A percentile compares a stretch with the other conserved stretches of the same genome.
Conservation (phyloP, 176 grass and related monocot species). For the Echinochloa phyllopogon region DNA sequence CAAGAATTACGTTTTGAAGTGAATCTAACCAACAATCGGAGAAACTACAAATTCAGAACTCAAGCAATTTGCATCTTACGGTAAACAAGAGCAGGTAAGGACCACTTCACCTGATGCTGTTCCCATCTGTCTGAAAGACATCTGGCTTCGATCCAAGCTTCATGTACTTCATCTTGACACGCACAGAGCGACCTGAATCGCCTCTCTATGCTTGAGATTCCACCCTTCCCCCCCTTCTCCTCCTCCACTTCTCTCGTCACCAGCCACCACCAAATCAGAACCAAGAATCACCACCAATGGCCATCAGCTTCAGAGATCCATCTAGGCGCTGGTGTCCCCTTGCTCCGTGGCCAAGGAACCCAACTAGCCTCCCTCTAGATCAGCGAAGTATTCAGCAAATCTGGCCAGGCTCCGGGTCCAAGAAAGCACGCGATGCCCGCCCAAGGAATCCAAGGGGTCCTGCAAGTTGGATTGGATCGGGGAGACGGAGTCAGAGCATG, state of each 20-base stretch:
- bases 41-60: conserved; percentile 13
- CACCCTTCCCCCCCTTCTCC: neutral
- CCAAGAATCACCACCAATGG: conserved; percentile 1
- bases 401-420: conserved; percentile 49
- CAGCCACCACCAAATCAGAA: conserved; percentile 22
- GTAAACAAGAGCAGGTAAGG: conserved; percentile 10
- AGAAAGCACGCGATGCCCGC: conserved; percentile 42
- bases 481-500: conserved; percentile 17
- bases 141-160: conserved; percentile 99
- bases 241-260: neutral
- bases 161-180: conserved; percentile 95
- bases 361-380: conserved; percentile 39
- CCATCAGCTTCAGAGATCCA: conserved; percentile 37
- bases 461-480: conserved; percentile 39
- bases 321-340: conserved; percentile 35
- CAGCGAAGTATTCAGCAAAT: conserved; percentile 44
- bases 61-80: conserved; percentile 5
- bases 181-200: conserved; percentile 37
- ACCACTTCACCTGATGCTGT: conserved; percentile 70
- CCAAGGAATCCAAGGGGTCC: conserved; percentile 50
- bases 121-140: conserved; percentile 85
- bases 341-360: conserved; percentile 23
- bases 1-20: neutral
- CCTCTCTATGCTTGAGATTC: neutral
- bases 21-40: conserved; percentile 2